Evolutionary conservation across 106 monocot species (phyloP).

Genomic region (Acorus calamus): DNA sequence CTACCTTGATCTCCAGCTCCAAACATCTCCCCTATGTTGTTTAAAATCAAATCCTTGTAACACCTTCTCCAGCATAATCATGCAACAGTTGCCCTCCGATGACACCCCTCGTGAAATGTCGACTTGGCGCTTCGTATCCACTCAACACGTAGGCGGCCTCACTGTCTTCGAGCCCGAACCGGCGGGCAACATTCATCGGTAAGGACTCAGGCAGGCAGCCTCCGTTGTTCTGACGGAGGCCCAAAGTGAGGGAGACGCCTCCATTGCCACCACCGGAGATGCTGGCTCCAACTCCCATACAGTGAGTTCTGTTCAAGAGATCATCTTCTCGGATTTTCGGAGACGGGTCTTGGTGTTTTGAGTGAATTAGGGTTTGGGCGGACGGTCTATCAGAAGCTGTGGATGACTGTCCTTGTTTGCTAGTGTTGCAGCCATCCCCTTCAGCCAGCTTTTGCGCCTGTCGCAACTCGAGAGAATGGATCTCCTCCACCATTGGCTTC

Average conservation of each 20-base stretch:
- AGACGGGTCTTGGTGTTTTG: conserved; percentile 5
- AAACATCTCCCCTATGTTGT: too few species aligned
- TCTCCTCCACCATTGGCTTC: conserved; percentile 91
- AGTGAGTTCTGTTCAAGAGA: conserved; percentile 1
- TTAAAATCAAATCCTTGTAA: too few species aligned
- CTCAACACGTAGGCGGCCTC: conserved; percentile 29
- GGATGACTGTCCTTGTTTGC: conserved; percentile 9
- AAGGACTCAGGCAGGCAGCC: conserved; percentile 33
- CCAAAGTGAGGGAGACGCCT: conserved; percentile 65
- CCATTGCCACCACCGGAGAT: conserved; percentile 8
- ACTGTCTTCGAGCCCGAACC: conserved; percentile 61
- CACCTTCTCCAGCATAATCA: conserved; percentile 34
- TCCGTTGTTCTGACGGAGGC: conserved; percentile 51
- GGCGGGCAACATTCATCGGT: conserved; percentile 33
- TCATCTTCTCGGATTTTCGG: conserved; percentile 22
- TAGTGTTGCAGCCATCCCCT: background rate
- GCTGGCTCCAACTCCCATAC: background rate
- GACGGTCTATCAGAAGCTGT: conserved; percentile 8
- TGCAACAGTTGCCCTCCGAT: conserved; percentile 42
- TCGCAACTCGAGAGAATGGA: conserved; percentile 47
- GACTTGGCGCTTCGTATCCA: conserved; percentile 29
- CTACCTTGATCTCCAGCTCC: too few species aligned
- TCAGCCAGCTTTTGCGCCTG: conserved; percentile 14
- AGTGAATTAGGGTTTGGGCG: background rate
- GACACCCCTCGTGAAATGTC: conserved; percentile 29